These are phyloP conservation scores for Perilla frutescens DNA, from an alignment of 257 asterid genomes.

Conservation along the genomic window DNA sequence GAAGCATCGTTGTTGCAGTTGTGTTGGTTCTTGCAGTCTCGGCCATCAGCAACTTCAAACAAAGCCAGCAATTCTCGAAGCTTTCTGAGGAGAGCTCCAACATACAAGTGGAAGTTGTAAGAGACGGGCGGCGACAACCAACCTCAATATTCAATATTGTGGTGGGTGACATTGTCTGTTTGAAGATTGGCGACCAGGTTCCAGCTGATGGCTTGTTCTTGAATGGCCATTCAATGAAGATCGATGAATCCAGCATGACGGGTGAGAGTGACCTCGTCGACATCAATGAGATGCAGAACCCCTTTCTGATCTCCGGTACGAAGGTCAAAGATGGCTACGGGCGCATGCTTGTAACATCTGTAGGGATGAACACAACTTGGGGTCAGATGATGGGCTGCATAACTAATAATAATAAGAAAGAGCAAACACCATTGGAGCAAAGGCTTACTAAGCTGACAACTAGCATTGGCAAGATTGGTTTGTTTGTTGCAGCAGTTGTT, in stretches of 20 bases:
- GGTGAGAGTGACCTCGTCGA: no score
- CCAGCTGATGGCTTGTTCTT: no score
- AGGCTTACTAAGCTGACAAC: background rate
- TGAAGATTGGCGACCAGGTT: no score
- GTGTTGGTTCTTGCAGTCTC: conserved; percentile 39
- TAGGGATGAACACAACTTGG: background rate
- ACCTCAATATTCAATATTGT: background rate
- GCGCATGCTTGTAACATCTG: background rate
- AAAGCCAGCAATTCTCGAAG: background rate
- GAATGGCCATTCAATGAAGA: no score
- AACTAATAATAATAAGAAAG: background rate
- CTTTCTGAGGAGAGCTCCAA: background rate
- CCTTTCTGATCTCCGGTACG: background rate
- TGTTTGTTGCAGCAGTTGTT: background rate
- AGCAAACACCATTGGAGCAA: background rate
- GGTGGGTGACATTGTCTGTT: no score
- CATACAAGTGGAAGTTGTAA: background rate
- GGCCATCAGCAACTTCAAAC: conserved; percentile 28
- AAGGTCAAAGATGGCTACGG: background rate
- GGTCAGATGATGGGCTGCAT: background rate
- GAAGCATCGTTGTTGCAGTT: conserved; percentile 38
- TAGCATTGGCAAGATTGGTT: background rate
- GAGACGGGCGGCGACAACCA: background rate
- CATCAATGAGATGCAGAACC: background rate
- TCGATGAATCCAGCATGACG: no score